Percentiles rank a stretch among this genome's conserved stretches.
phyloP scores from a whole-genome alignment of 495 filamentous ascomycete genomes.

The Talaromyces liani region DNA sequence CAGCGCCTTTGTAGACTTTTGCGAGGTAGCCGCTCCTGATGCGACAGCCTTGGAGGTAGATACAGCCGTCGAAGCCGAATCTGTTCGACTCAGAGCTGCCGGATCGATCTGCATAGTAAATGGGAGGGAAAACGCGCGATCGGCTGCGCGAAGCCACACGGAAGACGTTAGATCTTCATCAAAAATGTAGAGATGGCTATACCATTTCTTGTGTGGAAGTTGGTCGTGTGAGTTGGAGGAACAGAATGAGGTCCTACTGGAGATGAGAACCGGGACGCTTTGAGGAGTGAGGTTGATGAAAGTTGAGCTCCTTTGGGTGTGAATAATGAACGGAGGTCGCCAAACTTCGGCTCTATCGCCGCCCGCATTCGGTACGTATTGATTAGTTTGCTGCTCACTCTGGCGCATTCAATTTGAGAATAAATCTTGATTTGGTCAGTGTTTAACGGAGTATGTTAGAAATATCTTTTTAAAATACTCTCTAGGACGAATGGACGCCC shows the following conservation, averaged over 20 bases:
- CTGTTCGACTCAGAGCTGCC: constrained; percentile 68
- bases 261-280: constrained; percentile 20
- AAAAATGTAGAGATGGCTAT: constrained; percentile 14
- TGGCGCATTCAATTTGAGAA: neutral
- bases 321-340: constrained; percentile 8
- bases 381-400: neutral
- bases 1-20: constrained; percentile 48
- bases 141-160: constrained; percentile 36
- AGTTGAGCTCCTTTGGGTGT: constrained; percentile 9
- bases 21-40: constrained; percentile 36
- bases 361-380: constrained; percentile 7
- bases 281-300: constrained; percentile 19
- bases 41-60: constrained; percentile 54
- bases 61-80: constrained; percentile 51
- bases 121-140: constrained; percentile 28
- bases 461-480: neutral
- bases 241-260: neutral
- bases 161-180: constrained; percentile 36
- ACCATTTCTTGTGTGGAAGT: constrained; percentile 9
- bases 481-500: neutral
- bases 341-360: constrained; percentile 5
- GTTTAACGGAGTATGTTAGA: neutral
- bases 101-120: constrained; percentile 76
- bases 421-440: neutral
- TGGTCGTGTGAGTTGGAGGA: constrained; percentile 7